Conservation (phyloP, 2,329 filamentous ascomycete species). For the Fusarium metavorans region DNA sequence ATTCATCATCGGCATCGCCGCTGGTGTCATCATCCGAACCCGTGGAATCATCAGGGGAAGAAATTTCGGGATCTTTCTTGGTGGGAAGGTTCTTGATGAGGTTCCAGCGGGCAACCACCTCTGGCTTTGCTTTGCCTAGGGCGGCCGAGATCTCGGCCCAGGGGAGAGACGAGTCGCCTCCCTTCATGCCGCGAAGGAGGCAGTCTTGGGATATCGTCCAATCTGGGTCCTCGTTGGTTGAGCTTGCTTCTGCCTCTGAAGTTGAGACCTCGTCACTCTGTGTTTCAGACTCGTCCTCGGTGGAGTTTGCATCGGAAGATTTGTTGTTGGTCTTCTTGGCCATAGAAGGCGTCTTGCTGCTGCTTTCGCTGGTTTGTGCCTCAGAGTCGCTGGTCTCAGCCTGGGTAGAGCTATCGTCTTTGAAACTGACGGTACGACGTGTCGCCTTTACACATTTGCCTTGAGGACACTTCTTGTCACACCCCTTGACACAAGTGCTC, state of each 20-base stretch:
- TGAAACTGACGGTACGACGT: slow-evolving; percentile 4
- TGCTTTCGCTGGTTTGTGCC: not conserved
- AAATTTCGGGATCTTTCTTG: not conserved
- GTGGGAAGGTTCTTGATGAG: slow-evolving; percentile 42
- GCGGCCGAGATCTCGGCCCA: slow-evolving; percentile 48
- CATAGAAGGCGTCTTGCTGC: not conserved
- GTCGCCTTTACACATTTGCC: not conserved
- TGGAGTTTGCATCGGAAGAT: slow-evolving; percentile 2
- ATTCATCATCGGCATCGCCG: slow-evolving; percentile 3
- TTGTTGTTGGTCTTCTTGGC: not conserved
- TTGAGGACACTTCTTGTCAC: slow-evolving; percentile 3
- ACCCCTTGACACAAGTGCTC: slow-evolving; percentile 1
- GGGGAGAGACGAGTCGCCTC: slow-evolving; percentile 36
- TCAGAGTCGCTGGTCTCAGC: not conserved
- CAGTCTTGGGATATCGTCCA: slow-evolving; percentile 54
- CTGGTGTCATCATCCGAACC: not conserved
- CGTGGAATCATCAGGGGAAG: not conserved
- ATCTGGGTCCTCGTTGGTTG: slow-evolving; percentile 1
- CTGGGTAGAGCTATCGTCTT: not conserved
- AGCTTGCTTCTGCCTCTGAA: not conserved
- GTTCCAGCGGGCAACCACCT: slow-evolving; percentile 50
- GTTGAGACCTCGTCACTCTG: not conserved
- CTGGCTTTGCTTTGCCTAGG: slow-evolving; percentile 45
- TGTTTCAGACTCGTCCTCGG: slow-evolving; percentile 15
- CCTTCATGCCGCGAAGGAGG: slow-evolving; percentile 51